phyloP scores from a whole-genome alignment of 2,329 filamentous ascomycete species.

The Paraphoma sp. region DNA sequence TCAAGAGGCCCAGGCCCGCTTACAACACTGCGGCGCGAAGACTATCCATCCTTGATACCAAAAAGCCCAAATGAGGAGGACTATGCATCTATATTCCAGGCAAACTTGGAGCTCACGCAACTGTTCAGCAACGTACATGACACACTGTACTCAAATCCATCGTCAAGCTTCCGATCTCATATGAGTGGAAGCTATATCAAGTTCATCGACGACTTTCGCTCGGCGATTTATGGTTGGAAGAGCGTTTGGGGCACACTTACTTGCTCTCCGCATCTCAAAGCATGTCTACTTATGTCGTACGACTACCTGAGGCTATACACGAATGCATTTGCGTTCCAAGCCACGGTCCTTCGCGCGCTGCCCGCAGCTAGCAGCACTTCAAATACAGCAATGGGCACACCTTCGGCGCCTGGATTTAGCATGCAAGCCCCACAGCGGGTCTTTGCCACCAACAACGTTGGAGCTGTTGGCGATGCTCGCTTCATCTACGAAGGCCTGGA shows the following conservation, averaged over 20 bases:
- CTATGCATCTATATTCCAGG: slow-evolving; percentile 72
- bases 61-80: slow-evolving; percentile 67
- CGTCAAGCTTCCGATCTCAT: slow-evolving; percentile 73
- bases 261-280: slow-evolving; percentile 71
- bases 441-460: slow-evolving; percentile 57
- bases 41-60: slow-evolving; percentile 71
- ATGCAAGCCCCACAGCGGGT: slow-evolving; percentile 51
- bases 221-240: slow-evolving; percentile 74
- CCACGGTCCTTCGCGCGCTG: slow-evolving; percentile 61
- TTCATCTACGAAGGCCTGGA: slow-evolving; percentile 60
- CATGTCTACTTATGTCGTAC: slow-evolving; percentile 72
- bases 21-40: slow-evolving; percentile 68
- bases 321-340: slow-evolving; percentile 78
- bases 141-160: slow-evolving; percentile 74
- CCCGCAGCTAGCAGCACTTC: slow-evolving; percentile 33
- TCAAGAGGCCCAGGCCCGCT: slow-evolving; percentile 73
- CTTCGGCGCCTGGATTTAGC: slow-evolving; percentile 1
- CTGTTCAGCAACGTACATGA: slow-evolving; percentile 78
- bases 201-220: slow-evolving; percentile 76
- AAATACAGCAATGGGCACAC: slow-evolving; percentile 5
- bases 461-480: slow-evolving; percentile 55
- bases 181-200: slow-evolving; percentile 75
- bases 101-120: slow-evolving; percentile 73
- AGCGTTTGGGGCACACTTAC: slow-evolving; percentile 71
- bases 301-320: slow-evolving; percentile 77